Evolutionary conservation across 768 basidiomycete genomes (phyloP).

Genomic region (Mycena capillaripes): DNA sequence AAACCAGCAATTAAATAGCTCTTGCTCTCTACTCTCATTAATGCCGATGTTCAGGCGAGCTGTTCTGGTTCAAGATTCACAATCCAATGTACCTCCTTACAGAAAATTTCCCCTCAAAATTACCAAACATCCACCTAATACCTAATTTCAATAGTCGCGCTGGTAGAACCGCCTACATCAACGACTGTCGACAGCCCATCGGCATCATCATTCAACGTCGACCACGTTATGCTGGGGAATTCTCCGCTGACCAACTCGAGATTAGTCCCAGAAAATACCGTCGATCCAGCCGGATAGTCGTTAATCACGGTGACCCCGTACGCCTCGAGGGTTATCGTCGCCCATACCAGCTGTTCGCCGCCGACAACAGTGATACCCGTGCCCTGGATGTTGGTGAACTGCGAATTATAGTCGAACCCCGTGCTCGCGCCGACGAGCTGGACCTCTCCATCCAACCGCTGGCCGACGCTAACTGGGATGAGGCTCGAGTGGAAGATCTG

Average conservation of each 20-base stretch:
- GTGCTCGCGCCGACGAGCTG: not conserved
- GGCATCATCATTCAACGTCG: not conserved
- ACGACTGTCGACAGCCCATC: conserved; percentile 13
- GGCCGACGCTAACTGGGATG: not conserved
- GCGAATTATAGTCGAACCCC: not conserved
- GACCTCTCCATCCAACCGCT: not conserved
- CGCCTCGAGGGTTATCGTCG: not conserved
- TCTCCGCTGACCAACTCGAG: not conserved
- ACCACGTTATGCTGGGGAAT: conserved; percentile 5
- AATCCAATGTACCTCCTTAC: too few species aligned
- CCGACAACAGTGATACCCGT: not conserved
- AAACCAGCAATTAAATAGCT: too few species aligned
- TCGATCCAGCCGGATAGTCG: conserved; percentile 25
- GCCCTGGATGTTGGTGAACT: not conserved
- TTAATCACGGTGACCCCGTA: not conserved
- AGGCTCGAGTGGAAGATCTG: not conserved
- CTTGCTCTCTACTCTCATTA: too few species aligned
- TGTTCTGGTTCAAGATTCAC: too few species aligned
- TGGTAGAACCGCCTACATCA: not conserved
- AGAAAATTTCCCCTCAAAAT: too few species aligned
- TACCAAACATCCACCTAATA: not conserved
- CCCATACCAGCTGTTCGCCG: not conserved
- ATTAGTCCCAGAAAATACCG: conserved; percentile 10
- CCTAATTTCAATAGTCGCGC: not conserved
- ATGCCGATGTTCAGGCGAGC: too few species aligned